Evolutionary conservation across 2,329 filamentous ascomycete species (phyloP).

Genomic region (Periconia sp.): DNA sequence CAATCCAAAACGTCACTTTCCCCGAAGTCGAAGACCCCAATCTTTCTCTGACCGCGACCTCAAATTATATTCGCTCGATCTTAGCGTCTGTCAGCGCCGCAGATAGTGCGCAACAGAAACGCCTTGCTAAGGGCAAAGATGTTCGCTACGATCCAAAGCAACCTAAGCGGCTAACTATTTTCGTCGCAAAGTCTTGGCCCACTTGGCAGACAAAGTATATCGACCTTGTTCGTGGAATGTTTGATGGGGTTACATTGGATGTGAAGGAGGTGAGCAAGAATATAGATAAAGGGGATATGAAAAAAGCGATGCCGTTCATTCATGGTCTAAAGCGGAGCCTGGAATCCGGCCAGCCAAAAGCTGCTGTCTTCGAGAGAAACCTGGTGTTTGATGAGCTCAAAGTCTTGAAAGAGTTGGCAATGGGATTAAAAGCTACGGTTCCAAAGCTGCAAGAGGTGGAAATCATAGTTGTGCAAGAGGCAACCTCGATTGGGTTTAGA

Average conservation of each 20-base stretch:
- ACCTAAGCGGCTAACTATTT: slow-evolving; percentile 89
- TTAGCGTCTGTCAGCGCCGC: slow-evolving; percentile 80
- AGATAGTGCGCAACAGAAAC: slow-evolving; percentile 83
- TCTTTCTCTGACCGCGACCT: slow-evolving; percentile 70
- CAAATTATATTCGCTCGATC: slow-evolving; percentile 76
- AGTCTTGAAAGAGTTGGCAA: slow-evolving; percentile 75
- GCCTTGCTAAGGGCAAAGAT: slow-evolving; percentile 89
- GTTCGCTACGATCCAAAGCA: slow-evolving; percentile 83
- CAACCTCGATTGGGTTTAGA: no score
- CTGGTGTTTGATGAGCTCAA: slow-evolving; percentile 82
- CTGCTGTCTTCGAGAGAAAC: slow-evolving; percentile 77
- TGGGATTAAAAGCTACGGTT: slow-evolving; percentile 75
- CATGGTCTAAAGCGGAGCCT: slow-evolving; percentile 83
- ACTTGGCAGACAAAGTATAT: slow-evolving; percentile 69
- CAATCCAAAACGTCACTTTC: slow-evolving; percentile 79
- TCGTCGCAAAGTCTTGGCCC: slow-evolving; percentile 76
- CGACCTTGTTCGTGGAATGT: slow-evolving; percentile 23
- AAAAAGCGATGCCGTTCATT: slow-evolving; percentile 97
- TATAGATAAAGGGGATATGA: slow-evolving; percentile 86
- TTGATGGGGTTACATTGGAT: slow-evolving; percentile 54
- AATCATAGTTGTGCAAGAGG: slow-evolving; percentile 70
- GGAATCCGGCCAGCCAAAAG: slow-evolving; percentile 64
- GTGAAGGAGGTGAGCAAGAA: slow-evolving; percentile 78
- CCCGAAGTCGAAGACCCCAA: slow-evolving; percentile 68
- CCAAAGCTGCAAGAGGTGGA: slow-evolving; percentile 69